Percentiles rank a stretch among this genome's conserved stretches.
These are phyloP conservation scores for Glaciozyma martinii DNA, from an alignment of 768 basidiomycete species.

Conservation along the genomic window DNA sequence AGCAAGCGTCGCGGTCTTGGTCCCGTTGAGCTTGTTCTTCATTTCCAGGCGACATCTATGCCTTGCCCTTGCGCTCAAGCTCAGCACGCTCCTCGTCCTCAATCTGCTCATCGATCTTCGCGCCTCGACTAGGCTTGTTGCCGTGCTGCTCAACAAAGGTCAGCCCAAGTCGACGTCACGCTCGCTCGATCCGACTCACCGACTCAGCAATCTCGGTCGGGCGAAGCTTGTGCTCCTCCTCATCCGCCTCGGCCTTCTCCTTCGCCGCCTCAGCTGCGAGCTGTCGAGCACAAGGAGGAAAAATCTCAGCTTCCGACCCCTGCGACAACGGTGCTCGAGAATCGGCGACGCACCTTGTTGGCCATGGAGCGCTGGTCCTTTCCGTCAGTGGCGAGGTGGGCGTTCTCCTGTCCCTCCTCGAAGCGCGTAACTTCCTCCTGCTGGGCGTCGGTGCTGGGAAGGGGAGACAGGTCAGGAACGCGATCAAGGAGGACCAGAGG, in stretches of 20 bases:
- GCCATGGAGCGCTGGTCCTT: slow-evolving; percentile 27
- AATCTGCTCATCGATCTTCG: slow-evolving; percentile 23
- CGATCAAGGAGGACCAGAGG: too few relatives aligned
- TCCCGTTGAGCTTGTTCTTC: too few relatives aligned
- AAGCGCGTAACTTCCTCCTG: background rate
- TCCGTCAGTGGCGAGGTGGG: slow-evolving; percentile 17
- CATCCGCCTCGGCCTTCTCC: slow-evolving; percentile 16
- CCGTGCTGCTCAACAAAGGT: background rate
- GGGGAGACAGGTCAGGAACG: background rate
- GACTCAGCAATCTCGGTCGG: slow-evolving; percentile 13
- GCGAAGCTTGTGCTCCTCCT: slow-evolving; percentile 7
- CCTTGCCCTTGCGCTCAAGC: slow-evolving; percentile 7
- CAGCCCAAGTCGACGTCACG: too few relatives aligned
- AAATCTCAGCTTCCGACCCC: background rate
- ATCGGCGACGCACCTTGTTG: slow-evolving; percentile 11
- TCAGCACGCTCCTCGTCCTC: slow-evolving; percentile 10
- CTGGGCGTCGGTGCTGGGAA: slow-evolving; percentile 2
- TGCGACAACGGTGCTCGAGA: background rate
- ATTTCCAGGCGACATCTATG: background rate
- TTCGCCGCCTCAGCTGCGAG: slow-evolving; percentile 21
- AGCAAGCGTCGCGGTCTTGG: too few relatives aligned
- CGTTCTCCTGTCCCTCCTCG: slow-evolving; percentile 25
- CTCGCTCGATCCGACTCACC: background rate
- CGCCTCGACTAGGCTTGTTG: slow-evolving; percentile 25
- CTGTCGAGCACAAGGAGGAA: background rate